Base-by-base conservation (phyloP, 2,329 filamentous ascomycete genomes). In the Leptoxyphium fumago region DNA sequence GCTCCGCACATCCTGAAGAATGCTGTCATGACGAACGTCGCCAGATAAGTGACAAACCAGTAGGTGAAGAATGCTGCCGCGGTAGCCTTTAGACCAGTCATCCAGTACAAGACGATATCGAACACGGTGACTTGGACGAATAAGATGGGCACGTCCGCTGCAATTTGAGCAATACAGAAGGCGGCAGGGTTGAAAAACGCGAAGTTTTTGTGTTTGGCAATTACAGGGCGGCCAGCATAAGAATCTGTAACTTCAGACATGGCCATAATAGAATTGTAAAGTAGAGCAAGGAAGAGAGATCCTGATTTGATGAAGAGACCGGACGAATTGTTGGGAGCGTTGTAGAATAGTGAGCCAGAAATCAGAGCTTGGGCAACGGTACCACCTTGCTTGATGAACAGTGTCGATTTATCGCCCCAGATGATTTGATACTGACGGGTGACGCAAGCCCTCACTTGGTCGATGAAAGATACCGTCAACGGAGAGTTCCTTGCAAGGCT, bases 331-430 rank as follows among this genome's bases (percentile, higher is more conserved):
- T 63, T 46, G 0, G 77, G 71, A 0, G 78, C 73, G 44, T 78
- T 69, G 61, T 82, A 84, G 61, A 84, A 84, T 2, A 83, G 66
- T 0, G 78, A 82, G 6, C 78, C 79, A 1, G 72, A 67, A 45
- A 83, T 73, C 5, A 84, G 59, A 0, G 78, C 77, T 52, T 80
- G 75, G 0, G 68, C 52, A 7, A 82, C 53, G 1, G 73, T 77
- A 0, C 71, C 69, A 5, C 67, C 59, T 50, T 81, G 76, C 55
- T 78, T 80, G 61, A 80, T 76, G 48, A 78, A 50, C 34, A 81
- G 75, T 0, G 75, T 78, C 0, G 72, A 66, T 50, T 77, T 79
- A 58, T 82, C 77, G 36, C 78, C 78, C 67, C 71, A 74, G 1
- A 82, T 53, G 26, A 82, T 77, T 50, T 80, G 75, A 48, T 80